Evolutionary conservation across 1,284 basidiomycete genomes (phyloP), one percentile per base, ranked within the genome.

Genomic region (Dichomitus squalens): DNA sequence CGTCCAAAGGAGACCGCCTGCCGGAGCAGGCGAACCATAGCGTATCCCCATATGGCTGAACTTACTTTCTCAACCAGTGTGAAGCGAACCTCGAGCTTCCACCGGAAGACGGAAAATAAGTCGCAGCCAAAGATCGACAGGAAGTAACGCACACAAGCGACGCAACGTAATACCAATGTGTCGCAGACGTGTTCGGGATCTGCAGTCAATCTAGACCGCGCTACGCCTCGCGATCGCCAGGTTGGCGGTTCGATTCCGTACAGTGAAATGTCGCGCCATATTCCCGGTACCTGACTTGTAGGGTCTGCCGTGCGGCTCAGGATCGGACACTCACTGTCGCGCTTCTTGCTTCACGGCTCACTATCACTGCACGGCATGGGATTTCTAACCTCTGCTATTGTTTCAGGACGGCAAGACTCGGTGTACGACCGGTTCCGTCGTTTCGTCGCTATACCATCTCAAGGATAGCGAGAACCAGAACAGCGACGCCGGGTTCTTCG

Each of bases 371-470:
- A 8, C 14, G 2, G 39, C 8, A 25, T 9, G 25, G 27, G 29
- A 6, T 7, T 18, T 12, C 18, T 47, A 27, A 47, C 29, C 7
- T 31, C 11, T 47, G 18, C 8, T 47, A 16, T 11, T 14, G 18
- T 36, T 53, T 16, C 55, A 86, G 81, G 95, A 96, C 65, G 93
- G 93, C n/a, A 90, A 92, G 68, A 96, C 91, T 39, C 79, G 92
- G 27, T 94, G 90, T 75, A 90, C 94, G 1, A 94, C 92, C 0
- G 94, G 95, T 44, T 92, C 86, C 2, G 92, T 94, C 46, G 96
- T 97, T 1, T 95, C 93, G 0, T 93, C 90, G 5, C 78, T 98
- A n/a, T 98, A 97, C 72, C 95, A 97, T 68, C 81, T 98, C 57
- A 96, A 95, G 71, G 96, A 98, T 70, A 85, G 93, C 11, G 93